A percentile compares a stretch with the other conserved stretches of the same genome.
Evolutionary conservation across 257 asterid genomes (phyloP).

Genomic region (Solanum dulcamara): DNA sequence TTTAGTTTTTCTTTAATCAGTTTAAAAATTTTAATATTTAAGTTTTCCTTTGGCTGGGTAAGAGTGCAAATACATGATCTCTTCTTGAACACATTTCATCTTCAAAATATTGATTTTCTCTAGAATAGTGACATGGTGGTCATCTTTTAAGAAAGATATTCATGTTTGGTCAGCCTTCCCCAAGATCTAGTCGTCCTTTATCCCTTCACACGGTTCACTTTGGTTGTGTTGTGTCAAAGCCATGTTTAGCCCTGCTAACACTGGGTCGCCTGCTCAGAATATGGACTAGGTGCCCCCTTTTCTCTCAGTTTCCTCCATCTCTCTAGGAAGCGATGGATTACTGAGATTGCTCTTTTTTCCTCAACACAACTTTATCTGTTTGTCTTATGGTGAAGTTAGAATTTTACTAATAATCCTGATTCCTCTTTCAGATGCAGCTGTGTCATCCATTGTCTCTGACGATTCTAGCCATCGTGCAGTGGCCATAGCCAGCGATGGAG

Average conservation of each 20-base stretch:
- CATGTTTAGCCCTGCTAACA: not conserved
- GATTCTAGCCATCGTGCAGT: constrained; percentile 45
- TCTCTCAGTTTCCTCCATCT: not conserved
- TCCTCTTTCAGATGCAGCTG: constrained; percentile 36
- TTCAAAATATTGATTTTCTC: not conserved
- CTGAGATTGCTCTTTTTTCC: not conserved
- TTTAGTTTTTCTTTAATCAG: not conserved
- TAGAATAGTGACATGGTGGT: not conserved
- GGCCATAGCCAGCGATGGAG: constrained; percentile 56
- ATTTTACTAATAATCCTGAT: not conserved
- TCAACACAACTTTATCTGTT: not conserved
- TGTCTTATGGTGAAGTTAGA: not conserved
- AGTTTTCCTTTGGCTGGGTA: not conserved
- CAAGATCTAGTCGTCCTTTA: not conserved
- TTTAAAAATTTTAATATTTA: not conserved
- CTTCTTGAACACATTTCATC: not conserved
- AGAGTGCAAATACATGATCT: not conserved
- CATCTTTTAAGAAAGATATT: not conserved
- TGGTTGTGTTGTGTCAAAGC: not conserved
- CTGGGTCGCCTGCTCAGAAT: not conserved
- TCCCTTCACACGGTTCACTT: not conserved
- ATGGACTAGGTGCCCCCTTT: not conserved
- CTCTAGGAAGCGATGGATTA: not conserved
- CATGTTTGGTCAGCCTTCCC: not conserved
- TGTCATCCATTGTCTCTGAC: constrained; percentile 49